These are phyloP conservation scores for Globisporangium splendens DNA, from an alignment of 352 stramenopile genomes.

Conservation along the genomic window DNA sequence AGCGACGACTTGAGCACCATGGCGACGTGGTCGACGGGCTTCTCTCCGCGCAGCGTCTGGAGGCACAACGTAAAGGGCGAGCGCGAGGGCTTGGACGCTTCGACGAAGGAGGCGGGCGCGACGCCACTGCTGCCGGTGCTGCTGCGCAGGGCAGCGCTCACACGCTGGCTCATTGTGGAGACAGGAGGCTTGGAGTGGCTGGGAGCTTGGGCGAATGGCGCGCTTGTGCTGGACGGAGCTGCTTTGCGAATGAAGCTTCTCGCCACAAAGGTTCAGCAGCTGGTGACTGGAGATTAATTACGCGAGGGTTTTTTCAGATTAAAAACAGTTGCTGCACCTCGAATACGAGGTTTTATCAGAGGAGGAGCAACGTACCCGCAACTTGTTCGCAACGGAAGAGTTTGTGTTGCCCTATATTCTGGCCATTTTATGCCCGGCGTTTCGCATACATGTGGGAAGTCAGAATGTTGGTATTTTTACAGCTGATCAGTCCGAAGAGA, in stretches of 20 bases:
- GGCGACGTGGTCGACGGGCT: conserved; percentile 48
- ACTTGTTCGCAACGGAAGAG: no score
- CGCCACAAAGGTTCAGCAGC: background rate
- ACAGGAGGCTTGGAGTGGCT: background rate
- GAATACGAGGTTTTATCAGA: no score
- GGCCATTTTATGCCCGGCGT: no score
- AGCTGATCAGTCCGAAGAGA: no score
- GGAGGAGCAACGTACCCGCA: no score
- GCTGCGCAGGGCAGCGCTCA: conserved; percentile 7
- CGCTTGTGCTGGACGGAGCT: background rate
- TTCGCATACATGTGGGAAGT: no score
- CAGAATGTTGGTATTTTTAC: no score
- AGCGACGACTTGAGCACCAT: conserved; percentile 55
- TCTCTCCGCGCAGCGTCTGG: conserved; percentile 29
- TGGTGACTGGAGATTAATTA: background rate
- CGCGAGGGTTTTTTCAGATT: no score
- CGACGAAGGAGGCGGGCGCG: background rate
- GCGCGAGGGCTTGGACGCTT: conserved; percentile 8
- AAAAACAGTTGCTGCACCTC: no score
- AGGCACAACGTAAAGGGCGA: conserved; percentile 15
- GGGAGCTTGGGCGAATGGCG: background rate
- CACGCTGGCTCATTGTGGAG: conserved; percentile 18
- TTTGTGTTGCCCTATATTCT: no score
- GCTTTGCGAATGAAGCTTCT: background rate
- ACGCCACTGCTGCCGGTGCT: conserved; percentile 1